These are phyloP conservation scores for Aspergillus transmontanensis DNA, from an alignment of 2,329 filamentous ascomycete species.

Conservation along the genomic window DNA sequence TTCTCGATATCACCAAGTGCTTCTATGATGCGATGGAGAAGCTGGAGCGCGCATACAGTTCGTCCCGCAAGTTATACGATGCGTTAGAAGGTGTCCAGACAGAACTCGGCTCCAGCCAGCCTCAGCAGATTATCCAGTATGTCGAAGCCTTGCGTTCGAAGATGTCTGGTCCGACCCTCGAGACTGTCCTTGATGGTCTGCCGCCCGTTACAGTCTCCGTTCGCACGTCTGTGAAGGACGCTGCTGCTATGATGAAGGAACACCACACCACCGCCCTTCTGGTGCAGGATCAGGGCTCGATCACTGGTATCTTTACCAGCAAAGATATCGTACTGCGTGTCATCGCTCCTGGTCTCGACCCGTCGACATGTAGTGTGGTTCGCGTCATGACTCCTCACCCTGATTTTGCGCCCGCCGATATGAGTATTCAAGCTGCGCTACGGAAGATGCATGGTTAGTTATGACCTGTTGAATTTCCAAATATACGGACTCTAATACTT, in stretches of 20 bases:
- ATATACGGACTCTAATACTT: neutral
- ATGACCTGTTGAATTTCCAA: neutral
- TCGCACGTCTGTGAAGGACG: conserved; percentile 93
- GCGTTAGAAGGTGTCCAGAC: conserved; percentile 97
- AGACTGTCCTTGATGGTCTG: conserved; percentile 88
- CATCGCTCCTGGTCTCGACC: conserved; percentile 94
- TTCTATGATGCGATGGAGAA: conserved; percentile 99
- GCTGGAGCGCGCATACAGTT: conserved; percentile 93
- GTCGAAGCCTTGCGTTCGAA: conserved; percentile 92
- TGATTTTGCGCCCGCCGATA: conserved; percentile 97
- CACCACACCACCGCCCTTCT: conserved; percentile 96
- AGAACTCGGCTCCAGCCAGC: conserved; percentile 91
- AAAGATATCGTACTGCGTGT: conserved; percentile 98
- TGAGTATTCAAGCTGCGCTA: conserved; percentile 97
- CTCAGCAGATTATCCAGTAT: conserved; percentile 98
- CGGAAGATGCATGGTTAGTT: conserved; percentile 96
- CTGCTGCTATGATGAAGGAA: conserved; percentile 95
- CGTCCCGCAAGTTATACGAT: conserved; percentile 97
- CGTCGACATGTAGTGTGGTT: conserved; percentile 92
- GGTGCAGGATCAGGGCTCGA: conserved; percentile 94
- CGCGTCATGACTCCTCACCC: conserved; percentile 99
- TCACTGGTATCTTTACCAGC: conserved; percentile 98
- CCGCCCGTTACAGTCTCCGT: conserved; percentile 95
- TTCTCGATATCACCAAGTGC: conserved; percentile 98
- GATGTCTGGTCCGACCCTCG: conserved; percentile 96